phyloP scores from a whole-genome alignment of 1,284 basidiomycete genomes.

The Coniferiporia sulphurascens region DNA sequence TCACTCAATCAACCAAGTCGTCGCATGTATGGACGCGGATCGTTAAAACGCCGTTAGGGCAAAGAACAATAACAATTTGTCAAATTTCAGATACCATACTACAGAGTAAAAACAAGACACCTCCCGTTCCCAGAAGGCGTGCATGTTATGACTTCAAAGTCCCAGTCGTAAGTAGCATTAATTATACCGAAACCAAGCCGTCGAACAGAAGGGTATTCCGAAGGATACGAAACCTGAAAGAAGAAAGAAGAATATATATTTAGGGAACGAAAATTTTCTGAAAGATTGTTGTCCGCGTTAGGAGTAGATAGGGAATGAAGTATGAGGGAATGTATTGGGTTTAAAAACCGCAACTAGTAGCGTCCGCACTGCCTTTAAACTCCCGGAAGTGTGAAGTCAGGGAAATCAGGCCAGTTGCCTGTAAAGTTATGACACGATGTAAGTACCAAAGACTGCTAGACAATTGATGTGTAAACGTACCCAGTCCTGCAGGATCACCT shows the following conservation, averaged over 20 bases:
- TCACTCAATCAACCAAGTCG: too few relatives aligned
- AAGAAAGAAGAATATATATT: background rate
- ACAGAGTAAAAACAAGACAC: background rate
- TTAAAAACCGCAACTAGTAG: background rate
- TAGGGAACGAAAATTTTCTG: background rate
- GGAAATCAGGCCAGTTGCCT: conserved; percentile 59
- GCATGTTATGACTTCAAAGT: background rate
- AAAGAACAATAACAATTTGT: too few relatives aligned
- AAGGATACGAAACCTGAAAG: background rate
- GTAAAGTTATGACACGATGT: background rate
- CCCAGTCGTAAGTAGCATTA: background rate
- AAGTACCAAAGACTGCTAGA: background rate
- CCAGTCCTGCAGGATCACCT: conserved; percentile 60
- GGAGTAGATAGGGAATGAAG: too few relatives aligned
- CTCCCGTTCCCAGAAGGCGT: background rate
- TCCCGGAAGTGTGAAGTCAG: conserved; percentile 62
- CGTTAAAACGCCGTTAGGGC: too few relatives aligned
- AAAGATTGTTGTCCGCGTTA: too few relatives aligned
- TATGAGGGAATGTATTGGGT: too few relatives aligned
- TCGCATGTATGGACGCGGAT: too few relatives aligned
- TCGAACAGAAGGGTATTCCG: background rate
- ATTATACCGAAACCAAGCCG: background rate
- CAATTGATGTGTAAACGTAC: conserved; percentile 1
- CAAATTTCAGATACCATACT: background rate
- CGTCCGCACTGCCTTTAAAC: conserved; percentile 20